Percentiles rank a stretch among this genome's conserved stretches.
Conservation (phyloP, 2,329 filamentous ascomycete genomes). For the Thermothelomyces thermophilus region DNA sequence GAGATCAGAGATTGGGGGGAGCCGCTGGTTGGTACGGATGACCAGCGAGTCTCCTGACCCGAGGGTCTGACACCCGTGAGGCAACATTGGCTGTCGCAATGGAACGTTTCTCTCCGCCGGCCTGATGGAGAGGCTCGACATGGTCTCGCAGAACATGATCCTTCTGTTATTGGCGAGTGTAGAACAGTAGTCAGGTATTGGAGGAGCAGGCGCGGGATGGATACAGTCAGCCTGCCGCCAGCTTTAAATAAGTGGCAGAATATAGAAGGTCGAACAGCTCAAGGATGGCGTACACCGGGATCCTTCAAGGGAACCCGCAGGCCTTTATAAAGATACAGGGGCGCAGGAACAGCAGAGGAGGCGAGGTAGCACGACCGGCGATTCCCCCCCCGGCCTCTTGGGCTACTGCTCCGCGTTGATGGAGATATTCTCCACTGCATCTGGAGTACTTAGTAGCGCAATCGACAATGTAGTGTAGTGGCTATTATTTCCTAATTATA, state of each 20-base stretch:
- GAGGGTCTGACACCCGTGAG: constrained; percentile 3
- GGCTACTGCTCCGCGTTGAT: constrained; percentile 4
- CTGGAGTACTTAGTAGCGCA: constrained; percentile 9
- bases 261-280: neutral
- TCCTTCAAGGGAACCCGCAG: constrained; percentile 1
- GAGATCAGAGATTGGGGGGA: constrained; percentile 17
- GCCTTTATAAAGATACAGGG: constrained; percentile 14
- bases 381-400: neutral
- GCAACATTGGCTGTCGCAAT: constrained; percentile 5
- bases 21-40: neutral
- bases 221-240: neutral
- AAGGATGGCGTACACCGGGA: neutral
- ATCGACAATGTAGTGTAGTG: neutral
- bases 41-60: neutral
- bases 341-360: neutral
- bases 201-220: neutral
- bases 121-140: neutral
- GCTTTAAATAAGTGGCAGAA: neutral
- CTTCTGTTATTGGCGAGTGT: neutral
- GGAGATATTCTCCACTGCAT: constrained; percentile 16
- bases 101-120: neutral
- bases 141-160: neutral
- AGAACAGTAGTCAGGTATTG: neutral
- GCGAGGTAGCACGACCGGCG: neutral
- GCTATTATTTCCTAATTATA: neutral